Evolutionary conservation across 2,329 filamentous ascomycete genomes (phyloP).

Genomic region (Myriosclerotinia scirpicola): DNA sequence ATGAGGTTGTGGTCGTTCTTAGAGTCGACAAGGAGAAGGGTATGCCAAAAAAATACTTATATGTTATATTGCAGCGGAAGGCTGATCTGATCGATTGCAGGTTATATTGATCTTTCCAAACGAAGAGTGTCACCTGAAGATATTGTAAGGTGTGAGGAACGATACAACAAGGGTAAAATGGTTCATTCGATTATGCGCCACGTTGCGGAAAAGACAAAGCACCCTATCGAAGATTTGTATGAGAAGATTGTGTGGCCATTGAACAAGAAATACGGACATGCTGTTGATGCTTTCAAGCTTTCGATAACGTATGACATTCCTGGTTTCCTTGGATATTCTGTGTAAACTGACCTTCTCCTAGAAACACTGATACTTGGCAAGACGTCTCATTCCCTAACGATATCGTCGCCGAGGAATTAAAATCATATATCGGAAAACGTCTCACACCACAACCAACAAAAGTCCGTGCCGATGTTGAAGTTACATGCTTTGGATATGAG

Average conservation of each 20-base stretch:
- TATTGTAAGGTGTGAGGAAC: conserved; percentile 96
- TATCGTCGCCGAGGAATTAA: conserved; percentile 82
- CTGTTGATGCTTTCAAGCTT: conserved; percentile 97
- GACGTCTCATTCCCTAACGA: conserved; percentile 87
- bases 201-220: conserved; percentile 94
- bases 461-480: conserved; percentile 95
- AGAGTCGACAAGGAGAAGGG: conserved; percentile 99
- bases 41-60: conserved; percentile 41
- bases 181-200: conserved; percentile 99
- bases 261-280: conserved; percentile 95
- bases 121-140: conserved; percentile 96
- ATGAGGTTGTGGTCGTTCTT: conserved; percentile 97
- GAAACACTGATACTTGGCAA: conserved; percentile 93
- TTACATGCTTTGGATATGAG: conserved; percentile 93
- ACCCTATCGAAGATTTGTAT: conserved; percentile 92
- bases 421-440: conserved; percentile 94
- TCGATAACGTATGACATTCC: conserved; percentile 76
- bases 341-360: conserved; percentile 42
- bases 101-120: conserved; percentile 98
- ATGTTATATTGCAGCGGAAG: background rate
- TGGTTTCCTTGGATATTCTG: conserved; percentile 16
- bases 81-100: conserved; percentile 42
- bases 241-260: conserved; percentile 94
- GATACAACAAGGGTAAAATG: conserved; percentile 99
- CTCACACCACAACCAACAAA: conserved; percentile 98